A percentile compares a stretch with the other conserved stretches of the same genome.
Evolutionary conservation across 352 stramenopile species (phyloP).

Genomic region (Sclerospora graminicola): DNA sequence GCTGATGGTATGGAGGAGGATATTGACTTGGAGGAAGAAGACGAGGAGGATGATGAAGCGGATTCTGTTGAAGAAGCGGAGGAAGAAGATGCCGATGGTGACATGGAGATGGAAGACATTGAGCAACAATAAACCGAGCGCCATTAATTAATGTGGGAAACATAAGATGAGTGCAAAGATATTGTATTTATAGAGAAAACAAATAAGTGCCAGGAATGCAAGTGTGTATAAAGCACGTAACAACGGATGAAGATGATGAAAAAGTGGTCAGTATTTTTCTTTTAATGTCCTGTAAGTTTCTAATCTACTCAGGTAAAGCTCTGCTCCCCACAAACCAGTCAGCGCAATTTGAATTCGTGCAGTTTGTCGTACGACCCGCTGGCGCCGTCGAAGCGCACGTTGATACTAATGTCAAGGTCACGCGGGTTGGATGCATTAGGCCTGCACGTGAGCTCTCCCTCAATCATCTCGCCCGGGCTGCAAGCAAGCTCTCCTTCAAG

Average conservation of each 20-base stretch:
- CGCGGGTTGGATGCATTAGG: constrained; percentile 89
- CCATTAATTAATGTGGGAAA: constrained; percentile 2
- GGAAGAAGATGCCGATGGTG: constrained; percentile 63
- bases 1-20: constrained; percentile 52
- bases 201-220: too few relatives aligned
- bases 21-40: constrained; percentile 59
- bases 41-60: constrained; percentile 51
- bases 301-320: constrained; percentile 22
- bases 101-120: constrained; percentile 59
- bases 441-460: constrained; percentile 81
- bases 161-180: constrained; percentile 8
- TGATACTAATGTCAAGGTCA: constrained; percentile 89
- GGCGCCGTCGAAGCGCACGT: constrained; percentile 63
- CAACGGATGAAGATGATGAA: constrained; percentile 4
- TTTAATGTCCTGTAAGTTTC: constrained; percentile 13
- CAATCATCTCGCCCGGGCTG: constrained; percentile 80
- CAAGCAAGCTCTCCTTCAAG: constrained; percentile 82
- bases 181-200: constrained; percentile 68
- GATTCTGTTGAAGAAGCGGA: constrained; percentile 60
- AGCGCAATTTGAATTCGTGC: constrained; percentile 79
- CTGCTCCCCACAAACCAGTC: constrained; percentile 10
- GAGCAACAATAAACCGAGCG: constrained; percentile 17
- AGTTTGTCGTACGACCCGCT: constrained; percentile 54
- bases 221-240: too few relatives aligned
- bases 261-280: constrained; percentile 26